Evolutionary conservation across 2,329 filamentous ascomycete species (phyloP).

Genomic region (Mycosphaerella arachidis): DNA sequence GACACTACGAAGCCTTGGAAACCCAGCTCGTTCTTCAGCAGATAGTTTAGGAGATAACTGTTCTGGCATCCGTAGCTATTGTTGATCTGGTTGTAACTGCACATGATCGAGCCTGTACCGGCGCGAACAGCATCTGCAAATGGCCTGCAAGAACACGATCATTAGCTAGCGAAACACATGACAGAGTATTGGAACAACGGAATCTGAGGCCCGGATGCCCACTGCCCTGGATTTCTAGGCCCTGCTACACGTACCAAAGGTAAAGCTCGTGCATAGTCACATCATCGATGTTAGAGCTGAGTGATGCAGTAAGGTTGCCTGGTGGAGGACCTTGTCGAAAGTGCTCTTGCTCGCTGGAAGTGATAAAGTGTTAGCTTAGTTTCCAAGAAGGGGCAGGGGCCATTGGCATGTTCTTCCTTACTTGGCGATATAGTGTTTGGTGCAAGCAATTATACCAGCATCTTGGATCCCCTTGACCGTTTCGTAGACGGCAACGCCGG

Average conservation of each 20-base stretch:
- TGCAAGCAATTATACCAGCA: slow-evolving; percentile 75
- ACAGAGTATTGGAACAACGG: too few relatives aligned
- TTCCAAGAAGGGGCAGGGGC: slow-evolving; percentile 57
- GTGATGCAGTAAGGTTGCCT: slow-evolving; percentile 55
- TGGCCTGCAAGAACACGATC: slow-evolving; percentile 25
- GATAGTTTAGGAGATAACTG: slow-evolving; percentile 67
- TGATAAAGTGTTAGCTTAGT: slow-evolving; percentile 23
- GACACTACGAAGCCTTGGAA: slow-evolving; percentile 71
- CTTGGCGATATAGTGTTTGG: slow-evolving; percentile 59
- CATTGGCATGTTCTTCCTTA: slow-evolving; percentile 34
- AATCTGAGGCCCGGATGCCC: too few relatives aligned
- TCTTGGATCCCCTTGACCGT: slow-evolving; percentile 77
- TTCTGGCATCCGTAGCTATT: slow-evolving; percentile 73
- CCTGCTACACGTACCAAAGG: slow-evolving; percentile 22
- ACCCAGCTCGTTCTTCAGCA: slow-evolving; percentile 70
- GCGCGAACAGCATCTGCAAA: slow-evolving; percentile 50
- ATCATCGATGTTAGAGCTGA: slow-evolving; percentile 60
- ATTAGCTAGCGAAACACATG: not conserved
- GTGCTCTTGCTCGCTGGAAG: slow-evolving; percentile 67
- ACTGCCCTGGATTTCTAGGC: not conserved
- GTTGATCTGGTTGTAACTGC: slow-evolving; percentile 72
- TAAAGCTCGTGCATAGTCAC: slow-evolving; percentile 50
- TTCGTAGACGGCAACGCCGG: slow-evolving; percentile 66
- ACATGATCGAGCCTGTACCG: slow-evolving; percentile 50
- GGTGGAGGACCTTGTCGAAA: slow-evolving; percentile 53